phyloP scores from a whole-genome alignment of 257 asterid species.

The Nicotiana attenuata region DNA sequence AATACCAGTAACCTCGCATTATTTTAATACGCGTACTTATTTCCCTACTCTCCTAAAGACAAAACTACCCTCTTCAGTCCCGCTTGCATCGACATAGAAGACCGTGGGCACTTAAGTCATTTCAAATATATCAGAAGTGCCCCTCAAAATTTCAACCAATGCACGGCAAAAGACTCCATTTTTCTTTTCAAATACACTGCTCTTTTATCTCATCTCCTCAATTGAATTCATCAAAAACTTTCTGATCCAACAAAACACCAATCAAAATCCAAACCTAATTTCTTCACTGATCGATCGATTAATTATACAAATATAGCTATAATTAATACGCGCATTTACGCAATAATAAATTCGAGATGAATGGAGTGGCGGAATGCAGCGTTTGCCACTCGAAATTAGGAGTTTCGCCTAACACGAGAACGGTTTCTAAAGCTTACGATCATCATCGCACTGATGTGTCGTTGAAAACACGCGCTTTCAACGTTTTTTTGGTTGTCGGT shows the following conservation, averaged over 20 bases:
- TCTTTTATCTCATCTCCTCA: neutral
- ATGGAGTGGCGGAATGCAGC: slow-evolving; percentile 41
- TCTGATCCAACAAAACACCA: neutral
- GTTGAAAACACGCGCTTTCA: slow-evolving; percentile 34
- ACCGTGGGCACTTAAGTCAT: too few relatives aligned
- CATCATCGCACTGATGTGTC: slow-evolving; percentile 33
- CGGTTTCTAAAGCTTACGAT: slow-evolving; percentile 36
- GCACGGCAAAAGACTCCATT: too few relatives aligned
- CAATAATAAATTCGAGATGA: slow-evolving; percentile 12
- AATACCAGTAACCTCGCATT: too few relatives aligned
- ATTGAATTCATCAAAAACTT: neutral
- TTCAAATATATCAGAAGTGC: too few relatives aligned
- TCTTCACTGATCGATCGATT: neutral
- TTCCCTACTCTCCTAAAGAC: too few relatives aligned
- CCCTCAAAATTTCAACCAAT: too few relatives aligned
- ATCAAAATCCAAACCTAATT: neutral
- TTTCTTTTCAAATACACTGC: neutral
- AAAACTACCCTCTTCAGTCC: too few relatives aligned
- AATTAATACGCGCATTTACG: neutral
- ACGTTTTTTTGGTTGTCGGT: slow-evolving; percentile 32
- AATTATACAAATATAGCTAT: neutral
- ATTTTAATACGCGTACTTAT: too few relatives aligned
- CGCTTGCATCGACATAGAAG: too few relatives aligned
- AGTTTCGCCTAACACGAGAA: slow-evolving; percentile 22
- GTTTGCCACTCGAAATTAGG: slow-evolving; percentile 40